Conservation (phyloP, 257 asterid species). For the Craterostigma plantagineum region DNA sequence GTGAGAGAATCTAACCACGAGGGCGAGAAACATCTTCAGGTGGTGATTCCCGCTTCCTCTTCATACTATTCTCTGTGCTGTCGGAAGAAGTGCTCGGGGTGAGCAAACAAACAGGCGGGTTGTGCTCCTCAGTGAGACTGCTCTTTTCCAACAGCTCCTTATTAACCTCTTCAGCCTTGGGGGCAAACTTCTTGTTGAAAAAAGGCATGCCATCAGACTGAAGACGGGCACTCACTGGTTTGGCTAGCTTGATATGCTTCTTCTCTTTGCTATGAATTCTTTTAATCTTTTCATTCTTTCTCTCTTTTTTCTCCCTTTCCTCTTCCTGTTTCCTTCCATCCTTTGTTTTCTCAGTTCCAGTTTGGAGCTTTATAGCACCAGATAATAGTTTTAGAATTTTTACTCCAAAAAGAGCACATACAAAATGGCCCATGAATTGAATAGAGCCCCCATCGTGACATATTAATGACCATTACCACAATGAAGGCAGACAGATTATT, state of each 20-base stretch:
- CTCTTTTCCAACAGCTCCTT: not conserved
- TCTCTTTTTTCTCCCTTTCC: slow-evolving; percentile 9
- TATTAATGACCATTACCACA: slow-evolving; percentile 1
- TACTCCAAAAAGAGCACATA: slow-evolving; percentile 11
- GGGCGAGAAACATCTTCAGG: not conserved
- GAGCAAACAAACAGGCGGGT: not conserved
- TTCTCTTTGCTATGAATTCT: not conserved
- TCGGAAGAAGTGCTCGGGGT: slow-evolving; percentile 2
- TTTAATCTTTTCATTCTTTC: not conserved
- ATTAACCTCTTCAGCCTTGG: not conserved
- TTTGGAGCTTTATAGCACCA: slow-evolving; percentile 92
- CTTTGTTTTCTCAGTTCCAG: slow-evolving; percentile 35
- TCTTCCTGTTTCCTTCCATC: slow-evolving; percentile 32
- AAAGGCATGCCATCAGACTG: not conserved
- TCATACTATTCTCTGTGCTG: slow-evolving; percentile 6
- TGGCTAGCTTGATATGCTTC: not conserved
- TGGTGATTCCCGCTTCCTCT: slow-evolving; percentile 2
- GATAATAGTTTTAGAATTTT: slow-evolving; percentile 36
- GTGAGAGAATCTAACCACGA: not conserved
- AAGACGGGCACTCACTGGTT: not conserved
- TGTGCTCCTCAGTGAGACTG: slow-evolving; percentile 4
- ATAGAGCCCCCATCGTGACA: slow-evolving; percentile 9
- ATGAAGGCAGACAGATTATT: no score
- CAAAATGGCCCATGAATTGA: slow-evolving; percentile 15
- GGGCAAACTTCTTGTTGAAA: not conserved